A percentile compares a stretch with the other conserved stretches of the same genome.
Evolutionary conservation across 2,329 filamentous ascomycete genomes (phyloP).

Genomic region (Rugonectria rugulosa): DNA sequence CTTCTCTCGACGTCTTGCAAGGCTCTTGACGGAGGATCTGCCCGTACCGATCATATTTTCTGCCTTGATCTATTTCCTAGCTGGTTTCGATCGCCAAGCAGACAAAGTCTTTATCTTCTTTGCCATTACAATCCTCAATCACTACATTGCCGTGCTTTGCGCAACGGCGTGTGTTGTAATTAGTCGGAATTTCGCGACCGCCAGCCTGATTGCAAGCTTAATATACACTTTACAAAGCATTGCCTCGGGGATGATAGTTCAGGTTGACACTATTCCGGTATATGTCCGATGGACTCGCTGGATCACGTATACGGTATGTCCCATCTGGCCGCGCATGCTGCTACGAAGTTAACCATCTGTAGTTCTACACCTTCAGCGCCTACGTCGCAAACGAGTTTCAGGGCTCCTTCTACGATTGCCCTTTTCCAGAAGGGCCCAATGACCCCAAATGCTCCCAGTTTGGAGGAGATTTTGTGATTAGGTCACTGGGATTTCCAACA

Average conservation of each 20-base stretch:
- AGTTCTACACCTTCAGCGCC: slow-evolving; percentile 77
- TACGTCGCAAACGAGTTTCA: slow-evolving; percentile 77
- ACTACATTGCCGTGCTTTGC: slow-evolving; percentile 77
- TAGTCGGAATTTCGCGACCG: slow-evolving; percentile 72
- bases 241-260: slow-evolving; percentile 80
- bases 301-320: slow-evolving; percentile 63
- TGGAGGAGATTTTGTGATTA: slow-evolving; percentile 73
- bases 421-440: slow-evolving; percentile 63
- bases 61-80: slow-evolving; percentile 80
- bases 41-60: slow-evolving; percentile 76
- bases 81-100: slow-evolving; percentile 71
- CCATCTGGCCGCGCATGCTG: slow-evolving; percentile 30
- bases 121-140: slow-evolving; percentile 70
- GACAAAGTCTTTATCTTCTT: slow-evolving; percentile 77
- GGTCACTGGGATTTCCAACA: slow-evolving; percentile 70
- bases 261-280: slow-evolving; percentile 74
- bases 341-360: slow-evolving; percentile 68
- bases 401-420: slow-evolving; percentile 77
- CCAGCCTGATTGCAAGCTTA: slow-evolving; percentile 76
- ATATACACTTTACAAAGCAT: slow-evolving; percentile 77
- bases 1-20: slow-evolving; percentile 72
- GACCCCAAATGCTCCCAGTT: slow-evolving; percentile 74
- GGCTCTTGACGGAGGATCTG: slow-evolving; percentile 74
- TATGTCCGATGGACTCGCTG: slow-evolving; percentile 83
- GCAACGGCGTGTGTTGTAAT: slow-evolving; percentile 73